These are phyloP conservation scores for Phlebopus sp. DNA, from an alignment of 1,284 basidiomycete species.

Conservation along the genomic window DNA sequence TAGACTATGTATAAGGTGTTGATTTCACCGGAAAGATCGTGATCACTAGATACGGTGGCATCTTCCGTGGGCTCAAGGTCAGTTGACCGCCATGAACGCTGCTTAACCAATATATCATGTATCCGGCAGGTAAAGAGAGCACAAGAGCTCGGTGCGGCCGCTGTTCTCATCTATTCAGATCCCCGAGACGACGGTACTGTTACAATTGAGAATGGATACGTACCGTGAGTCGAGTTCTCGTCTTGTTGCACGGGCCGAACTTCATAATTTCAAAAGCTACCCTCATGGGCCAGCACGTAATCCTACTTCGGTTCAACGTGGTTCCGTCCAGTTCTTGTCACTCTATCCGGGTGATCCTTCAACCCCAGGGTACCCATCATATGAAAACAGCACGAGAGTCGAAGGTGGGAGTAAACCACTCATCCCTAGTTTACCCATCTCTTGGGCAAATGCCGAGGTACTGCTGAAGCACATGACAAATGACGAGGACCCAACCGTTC, in stretches of 20 bases:
- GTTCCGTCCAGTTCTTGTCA: conserved; percentile 71
- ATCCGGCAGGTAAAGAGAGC: conserved; percentile 55
- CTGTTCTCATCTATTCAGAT: conserved; percentile 68
- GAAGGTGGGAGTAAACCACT: conserved; percentile 58
- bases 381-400: conserved; percentile 66
- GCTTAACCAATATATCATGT: background rate
- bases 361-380: conserved; percentile 73
- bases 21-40: conserved; percentile 67
- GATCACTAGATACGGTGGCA: conserved; percentile 62
- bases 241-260: conserved; percentile 6
- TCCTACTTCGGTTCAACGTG: conserved; percentile 68
- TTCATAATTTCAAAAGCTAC: conserved; percentile 33
- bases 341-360: conserved; percentile 68
- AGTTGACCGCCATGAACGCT: background rate
- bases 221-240: conserved; percentile 32
- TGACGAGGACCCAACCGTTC: conserved; percentile 37
- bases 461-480: conserved; percentile 43
- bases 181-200: conserved; percentile 72
- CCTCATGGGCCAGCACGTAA: conserved; percentile 74
- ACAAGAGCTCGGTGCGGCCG: conserved; percentile 66
- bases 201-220: conserved; percentile 62
- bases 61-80: conserved; percentile 72
- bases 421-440: conserved; percentile 66
- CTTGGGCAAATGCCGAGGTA: conserved; percentile 50
- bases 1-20: conserved; percentile 42